Evolutionary conservation across 2,329 filamentous ascomycete species (phyloP).

Genomic region (Claviceps pazoutovae): DNA sequence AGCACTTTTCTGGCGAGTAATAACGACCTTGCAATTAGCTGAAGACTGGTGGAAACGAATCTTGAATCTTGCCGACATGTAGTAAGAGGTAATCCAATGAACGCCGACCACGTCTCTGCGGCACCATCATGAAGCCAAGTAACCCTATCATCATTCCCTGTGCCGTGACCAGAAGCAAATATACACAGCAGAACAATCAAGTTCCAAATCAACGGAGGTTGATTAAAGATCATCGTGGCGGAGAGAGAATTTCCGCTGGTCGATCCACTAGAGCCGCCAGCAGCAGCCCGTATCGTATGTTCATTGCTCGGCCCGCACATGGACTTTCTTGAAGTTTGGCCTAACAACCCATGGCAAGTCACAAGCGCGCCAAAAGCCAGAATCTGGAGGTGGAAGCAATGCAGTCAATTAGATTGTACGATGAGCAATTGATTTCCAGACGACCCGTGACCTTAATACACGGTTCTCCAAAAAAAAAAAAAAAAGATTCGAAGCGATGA

Average conservation of each 20-base stretch:
- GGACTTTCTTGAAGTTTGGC: no score
- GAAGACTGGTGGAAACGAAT: background rate
- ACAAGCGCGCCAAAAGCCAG: no score
- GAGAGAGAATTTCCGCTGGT: background rate
- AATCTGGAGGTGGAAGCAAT: no score
- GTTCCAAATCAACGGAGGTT: conserved; percentile 6
- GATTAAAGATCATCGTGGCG: background rate
- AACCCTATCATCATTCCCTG: background rate
- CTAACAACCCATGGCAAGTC: no score
- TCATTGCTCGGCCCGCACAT: no score
- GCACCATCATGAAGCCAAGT: conserved; percentile 11
- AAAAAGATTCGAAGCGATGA: no score
- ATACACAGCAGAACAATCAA: background rate
- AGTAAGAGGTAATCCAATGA: conserved; percentile 18
- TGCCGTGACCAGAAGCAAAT: conserved; percentile 13
- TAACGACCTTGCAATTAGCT: background rate
- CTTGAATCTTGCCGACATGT: background rate
- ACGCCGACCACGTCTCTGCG: conserved; percentile 22
- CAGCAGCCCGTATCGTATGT: no score
- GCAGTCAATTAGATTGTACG: no score
- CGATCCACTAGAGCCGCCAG: no score
- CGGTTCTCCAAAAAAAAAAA: no score
- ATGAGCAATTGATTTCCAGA: no score
- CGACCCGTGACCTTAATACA: no score
- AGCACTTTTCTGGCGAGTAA: conserved; percentile 2